Evolutionary conservation across 352 stramenopile genomes (phyloP), one percentile per base, ranked within the genome.

Genomic region (Phytopythium chamaehyphon): DNA sequence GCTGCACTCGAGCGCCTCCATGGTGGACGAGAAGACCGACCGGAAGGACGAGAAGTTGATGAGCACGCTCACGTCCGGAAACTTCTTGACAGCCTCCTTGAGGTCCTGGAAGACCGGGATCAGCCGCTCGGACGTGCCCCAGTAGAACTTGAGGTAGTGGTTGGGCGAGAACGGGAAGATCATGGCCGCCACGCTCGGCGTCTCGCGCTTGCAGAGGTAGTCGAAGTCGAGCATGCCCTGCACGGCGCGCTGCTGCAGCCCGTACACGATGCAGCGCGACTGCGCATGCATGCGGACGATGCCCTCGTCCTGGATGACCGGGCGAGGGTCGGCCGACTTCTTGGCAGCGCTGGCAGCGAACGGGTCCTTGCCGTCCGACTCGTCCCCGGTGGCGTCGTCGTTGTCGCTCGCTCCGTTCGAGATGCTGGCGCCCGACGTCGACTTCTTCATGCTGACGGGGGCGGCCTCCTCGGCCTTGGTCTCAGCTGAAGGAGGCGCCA

Each of bases 171-270:
- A 98, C 46, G 93, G 94, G 73, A 97, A 98, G 54, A 98, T 95
- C 61, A 98, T 80, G 6, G 87, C 88, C 42, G 95, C 95, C 28
- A 98, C 96, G 48, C 86, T 97, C 14, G 96, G 96, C 35, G 83
- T 96, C 60, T 92, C 79, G 39, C 96, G 86, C 64, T 98, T 98
- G 78, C 96, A 98, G 64, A 98, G 82, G 65, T 96, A 98, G 71
- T 98, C 96, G 57, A 98, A 98, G 71, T 98, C 96, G 24, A 98
- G 77, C 96, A 98, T 98, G 24, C 93, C 94, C 65, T 98, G 95
- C 50, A 98, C 93, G 14, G 92, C 91, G 33, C 86, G 77, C 61
- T 96, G 82, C 71, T 98, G 94, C 51, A 98, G 73, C 38, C 95
- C 95, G 73, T 98, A 98, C 5, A 98, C 91, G 45, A 98, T 94